These are phyloP conservation scores for Fistulinella staudtii DNA, from an alignment of 1,284 basidiomycete genomes.

Conservation along the genomic window DNA sequence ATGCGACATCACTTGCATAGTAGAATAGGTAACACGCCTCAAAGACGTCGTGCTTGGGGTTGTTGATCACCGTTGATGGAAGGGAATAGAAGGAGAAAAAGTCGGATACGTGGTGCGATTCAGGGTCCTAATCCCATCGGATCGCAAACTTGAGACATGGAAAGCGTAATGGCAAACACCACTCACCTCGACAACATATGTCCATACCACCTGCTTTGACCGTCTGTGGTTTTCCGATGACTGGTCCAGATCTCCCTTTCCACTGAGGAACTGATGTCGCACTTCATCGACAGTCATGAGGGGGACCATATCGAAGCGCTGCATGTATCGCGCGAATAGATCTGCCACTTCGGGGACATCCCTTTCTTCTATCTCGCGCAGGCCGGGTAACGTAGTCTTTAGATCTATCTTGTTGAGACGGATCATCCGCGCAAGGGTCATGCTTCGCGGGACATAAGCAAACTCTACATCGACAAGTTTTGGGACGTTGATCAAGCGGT, in stretches of 20 bases:
- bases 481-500: slow-evolving; percentile 87
- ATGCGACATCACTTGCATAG: slow-evolving; percentile 71
- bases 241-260: slow-evolving; percentile 64
- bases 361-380: slow-evolving; percentile 84
- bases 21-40: slow-evolving; percentile 94
- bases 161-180: slow-evolving; percentile 14
- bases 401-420: slow-evolving; percentile 66
- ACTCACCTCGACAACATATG: slow-evolving; percentile 90
- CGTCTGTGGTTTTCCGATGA: slow-evolving; percentile 51
- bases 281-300: slow-evolving; percentile 79
- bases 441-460: slow-evolving; percentile 78
- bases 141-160: not conserved
- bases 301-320: slow-evolving; percentile 83
- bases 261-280: slow-evolving; percentile 85
- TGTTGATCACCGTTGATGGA: slow-evolving; percentile 84
- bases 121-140: slow-evolving; percentile 65
- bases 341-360: slow-evolving; percentile 75
- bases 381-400: slow-evolving; percentile 51
- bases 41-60: slow-evolving; percentile 58
- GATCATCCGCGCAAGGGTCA: slow-evolving; percentile 85
- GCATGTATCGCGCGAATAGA: slow-evolving; percentile 81
- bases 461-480: slow-evolving; percentile 94
- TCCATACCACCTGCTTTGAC: slow-evolving; percentile 88
- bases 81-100: slow-evolving; percentile 97
- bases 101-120: slow-evolving; percentile 85